Base-by-base conservation (phyloP, 225 moss, liverwort and hornwort species). In the Marchantia polymorpha region DNA sequence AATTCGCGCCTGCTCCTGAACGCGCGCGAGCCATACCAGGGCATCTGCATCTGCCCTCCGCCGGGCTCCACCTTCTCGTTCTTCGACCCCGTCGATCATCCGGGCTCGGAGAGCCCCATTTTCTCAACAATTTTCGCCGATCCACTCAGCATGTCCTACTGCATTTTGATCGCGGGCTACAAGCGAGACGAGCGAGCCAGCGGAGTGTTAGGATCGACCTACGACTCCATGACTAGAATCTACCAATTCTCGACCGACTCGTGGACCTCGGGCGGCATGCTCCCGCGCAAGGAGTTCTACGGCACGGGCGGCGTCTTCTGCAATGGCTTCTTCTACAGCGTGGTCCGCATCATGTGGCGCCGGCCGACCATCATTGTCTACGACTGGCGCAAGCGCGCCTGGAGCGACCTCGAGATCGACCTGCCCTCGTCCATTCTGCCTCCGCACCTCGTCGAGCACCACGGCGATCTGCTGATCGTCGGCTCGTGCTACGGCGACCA, bases 51-150 rank as follows among this genome's bases (percentile, higher is more conserved):
- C 39, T 83, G 46, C 80, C 73, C 76, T 55, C 70, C 78, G 51
- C 72, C 75, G 75, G 25, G 55, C 59, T 77, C 80, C 73, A 73
- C 73, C 19, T 49, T 48, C 54, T 80, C 72, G 58, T 78, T 82
- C 76, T 47, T 75, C 75, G 75, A 85, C 68, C 53, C 78, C 74
- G 80, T 73, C 59, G 14, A 58, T 83, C n/a, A 58, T 5, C 70
- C 78, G 64, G 75, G 70, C 70, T 82, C 63, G 73, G 68, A 47
- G 46, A 68, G 79, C 66, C 79, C 81, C 76, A 83, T 77, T 78
- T 78, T 82, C 63, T 87, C 82, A 87, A 82, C 87, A 87, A 72
- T 87, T 87, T 20, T 64, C 53, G 82, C 83, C 76, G 69, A 87
- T 82, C 87, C 87, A 87, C 25, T 87, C 61, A 82, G 80, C 61